Evolutionary conservation across 495 filamentous ascomycete genomes (phyloP), one percentile per base, ranked within the genome.

Genomic region (Lophiostoma macrostomum): DNA sequence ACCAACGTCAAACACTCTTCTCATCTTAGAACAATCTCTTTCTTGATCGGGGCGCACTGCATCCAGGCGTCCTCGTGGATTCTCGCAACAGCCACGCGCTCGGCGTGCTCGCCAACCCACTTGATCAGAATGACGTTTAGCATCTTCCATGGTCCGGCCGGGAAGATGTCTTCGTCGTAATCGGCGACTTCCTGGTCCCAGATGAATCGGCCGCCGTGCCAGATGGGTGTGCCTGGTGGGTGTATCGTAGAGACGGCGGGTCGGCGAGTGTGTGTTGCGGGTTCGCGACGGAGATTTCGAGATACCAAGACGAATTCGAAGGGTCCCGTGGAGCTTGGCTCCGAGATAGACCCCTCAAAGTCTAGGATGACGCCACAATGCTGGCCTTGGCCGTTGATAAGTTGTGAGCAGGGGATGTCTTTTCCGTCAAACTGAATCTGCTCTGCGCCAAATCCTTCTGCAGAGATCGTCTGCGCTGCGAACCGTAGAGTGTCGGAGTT

Each of bases 311-410:
- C 50, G 29, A 60, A 55, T 24, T 54, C 50, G 37, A 44, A 55
- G 12, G 24, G 32, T 7, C 41, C 29, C 2, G 30, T 24, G 0
- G 14, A 23, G 45, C 24, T 27, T 7, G 45, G 54, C 22, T 20
- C 16, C 2, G 24, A 41, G 20, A 58, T 44, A 20, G 29, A 22
- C 16, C 37, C 30, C n/a, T 54, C 37, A 23, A 48, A 55, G 18
- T 60, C 57, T 43, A 60, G 54, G n/a, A 60, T 37, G 12, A 60
- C 43, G 20, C 57, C 57, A 31, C 57, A 60, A 18, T 53, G 56
- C 23, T 50, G 34, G 5, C 45, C 34, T 0, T 41, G 31, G 3
- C 28, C 20, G 43, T 54, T 42, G n/a, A 60, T 28, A 0, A 60
- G 45, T 11, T 54, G 42, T 12, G 57, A 54, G 38, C 42, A 54